Conservation (phyloP, 2,329 filamentous ascomycete species). For the Aspergillus brasiliensis region DNA sequence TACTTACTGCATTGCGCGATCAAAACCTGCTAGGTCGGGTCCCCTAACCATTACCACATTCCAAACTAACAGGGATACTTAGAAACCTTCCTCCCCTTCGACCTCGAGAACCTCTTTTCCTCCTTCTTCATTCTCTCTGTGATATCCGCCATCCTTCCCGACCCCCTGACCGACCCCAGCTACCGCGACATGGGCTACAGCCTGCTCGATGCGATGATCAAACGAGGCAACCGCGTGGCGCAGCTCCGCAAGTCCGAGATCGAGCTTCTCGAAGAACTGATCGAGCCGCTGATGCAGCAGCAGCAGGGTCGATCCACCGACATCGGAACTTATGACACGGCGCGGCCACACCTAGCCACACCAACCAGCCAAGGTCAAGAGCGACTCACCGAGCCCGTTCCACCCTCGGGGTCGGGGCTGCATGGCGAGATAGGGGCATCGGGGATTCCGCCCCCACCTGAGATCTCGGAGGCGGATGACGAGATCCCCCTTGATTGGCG, state of each 20-base stretch:
- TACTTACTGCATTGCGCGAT: constrained; percentile 25
- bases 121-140: constrained; percentile 42
- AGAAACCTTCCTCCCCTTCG: constrained; percentile 41
- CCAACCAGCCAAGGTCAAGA: background rate
- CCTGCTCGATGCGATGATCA: constrained; percentile 23
- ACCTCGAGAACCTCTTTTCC: constrained; percentile 27
- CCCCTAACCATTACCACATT: background rate
- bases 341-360: background rate
- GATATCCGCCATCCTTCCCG: constrained; percentile 42
- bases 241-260: constrained; percentile 27
- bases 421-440: background rate
- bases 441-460: background rate
- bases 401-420: background rate
- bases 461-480: constrained; percentile 9
- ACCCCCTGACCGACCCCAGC: constrained; percentile 46
- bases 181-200: constrained; percentile 36
- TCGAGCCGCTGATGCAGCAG: constrained; percentile 15
- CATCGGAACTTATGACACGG: background rate
- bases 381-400: background rate
- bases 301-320: background rate
- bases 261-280: constrained; percentile 23
- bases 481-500: constrained; percentile 22
- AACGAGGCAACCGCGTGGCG: constrained; percentile 22
- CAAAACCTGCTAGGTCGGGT: constrained; percentile 27
- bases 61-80: constrained; percentile 6